These are phyloP conservation scores for Houttuynia cordata DNA, from an alignment of 164 flowering plant species.

Conservation along the genomic window DNA sequence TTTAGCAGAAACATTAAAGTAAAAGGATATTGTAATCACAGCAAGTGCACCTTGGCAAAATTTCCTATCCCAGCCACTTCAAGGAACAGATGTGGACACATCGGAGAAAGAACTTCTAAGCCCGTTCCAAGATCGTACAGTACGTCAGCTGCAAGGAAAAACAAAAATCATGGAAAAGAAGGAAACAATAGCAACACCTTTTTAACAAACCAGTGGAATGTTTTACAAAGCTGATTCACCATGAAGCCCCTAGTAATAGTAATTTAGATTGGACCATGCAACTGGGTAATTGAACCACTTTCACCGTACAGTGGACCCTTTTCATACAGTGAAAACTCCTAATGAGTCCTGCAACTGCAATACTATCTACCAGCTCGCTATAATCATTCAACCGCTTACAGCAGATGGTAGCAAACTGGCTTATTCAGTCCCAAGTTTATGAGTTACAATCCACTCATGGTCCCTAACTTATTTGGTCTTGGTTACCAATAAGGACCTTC, in stretches of 20 bases:
- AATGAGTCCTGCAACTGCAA: no score
- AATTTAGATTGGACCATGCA: no score
- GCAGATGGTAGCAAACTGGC: no score
- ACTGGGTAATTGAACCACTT: not conserved
- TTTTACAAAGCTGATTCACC: no score
- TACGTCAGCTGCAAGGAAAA: conserved; percentile 68
- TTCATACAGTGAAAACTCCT: not conserved
- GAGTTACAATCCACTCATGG: no score
- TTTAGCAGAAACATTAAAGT: not conserved
- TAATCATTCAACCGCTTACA: no score
- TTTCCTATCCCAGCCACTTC: conserved; percentile 97
- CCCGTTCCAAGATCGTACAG: conserved; percentile 95
- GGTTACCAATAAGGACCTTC: no score
- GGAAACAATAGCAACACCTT: not conserved
- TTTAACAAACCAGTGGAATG: not conserved
- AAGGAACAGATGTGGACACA: conserved; percentile 91
- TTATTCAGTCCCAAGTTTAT: no score
- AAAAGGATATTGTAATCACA: no score
- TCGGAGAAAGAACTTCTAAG: conserved; percentile 86
- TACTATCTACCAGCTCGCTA: no score
- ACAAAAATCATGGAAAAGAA: not conserved
- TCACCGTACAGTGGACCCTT: not conserved
- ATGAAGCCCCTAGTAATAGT: no score
- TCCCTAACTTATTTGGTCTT: no score
- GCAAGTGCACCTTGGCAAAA: conserved; percentile 65